Evolutionary conservation across 2,329 filamentous ascomycete species (phyloP), one percentile per base, ranked within the genome.

Genomic region (Botrytis elliptica): DNA sequence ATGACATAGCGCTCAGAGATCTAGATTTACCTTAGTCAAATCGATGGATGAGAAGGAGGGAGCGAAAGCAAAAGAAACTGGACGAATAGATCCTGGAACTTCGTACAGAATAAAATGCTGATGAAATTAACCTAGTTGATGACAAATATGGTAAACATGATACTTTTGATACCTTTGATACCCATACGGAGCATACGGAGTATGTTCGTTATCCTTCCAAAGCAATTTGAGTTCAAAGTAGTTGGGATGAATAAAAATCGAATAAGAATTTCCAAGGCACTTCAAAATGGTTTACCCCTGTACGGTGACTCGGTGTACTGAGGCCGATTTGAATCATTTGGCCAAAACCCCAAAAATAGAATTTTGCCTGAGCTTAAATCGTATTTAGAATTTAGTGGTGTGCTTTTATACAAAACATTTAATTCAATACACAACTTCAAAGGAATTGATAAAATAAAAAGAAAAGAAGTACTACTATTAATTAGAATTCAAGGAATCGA

Each of bases 101-200:
- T 38, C n/a, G 25, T n/a, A 40, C 18, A 29, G 20, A 42, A 42
- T 14, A 29, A 38, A n/a, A 52, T 29, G 52, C 52, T 70, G 20
- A 70, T 70, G 38, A 33, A 29, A 33, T 57, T 29, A 2, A 57
- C 6, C n/a, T 29, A 57, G 14, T 44, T 60, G 67, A 70, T 70
- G 49, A 70, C 52, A 60, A 33, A 70, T 18, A 62, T 46, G 20
- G 38, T 25, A 40, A 36, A 36, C 10, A 46, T 70, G 52, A 33
- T n/a, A 20, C 67, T 62, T 60, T 70, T 60, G 67, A 62, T 46
- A 55, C 49, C n/a, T 16, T n/a, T n/a, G 25, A 55, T 55, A 12
- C 22, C 46, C 20, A 59, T 57, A 36, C 18, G 49, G 25, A 40
- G 36, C 20, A 59, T 57, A 36, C 18, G 49, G 25, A 40, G 36